Percentiles rank a stretch among this genome's conserved stretches.
These are phyloP conservation scores for Zoysia matrella DNA, from an alignment of 202 grass and related monocot genomes.

Conservation along the genomic window DNA sequence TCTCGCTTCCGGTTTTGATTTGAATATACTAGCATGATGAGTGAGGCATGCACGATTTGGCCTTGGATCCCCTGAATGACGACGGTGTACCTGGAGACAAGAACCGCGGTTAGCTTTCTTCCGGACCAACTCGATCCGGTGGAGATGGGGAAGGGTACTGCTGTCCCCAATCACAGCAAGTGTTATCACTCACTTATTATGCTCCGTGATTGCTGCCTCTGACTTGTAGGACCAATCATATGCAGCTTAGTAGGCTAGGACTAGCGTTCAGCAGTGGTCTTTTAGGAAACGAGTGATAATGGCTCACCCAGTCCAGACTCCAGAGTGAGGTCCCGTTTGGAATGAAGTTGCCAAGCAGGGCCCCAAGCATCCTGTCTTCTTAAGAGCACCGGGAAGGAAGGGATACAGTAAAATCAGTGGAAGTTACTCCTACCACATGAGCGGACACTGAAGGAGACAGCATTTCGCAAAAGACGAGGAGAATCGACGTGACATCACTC, in stretches of 20 bases:
- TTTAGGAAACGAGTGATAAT: no score
- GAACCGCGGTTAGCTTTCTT: background rate
- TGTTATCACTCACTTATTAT: no score
- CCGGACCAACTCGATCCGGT: slow-evolving; percentile 19
- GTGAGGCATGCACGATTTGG: slow-evolving; percentile 1
- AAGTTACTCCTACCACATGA: background rate
- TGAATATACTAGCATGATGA: background rate
- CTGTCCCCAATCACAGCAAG: background rate
- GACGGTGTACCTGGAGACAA: slow-evolving; percentile 30
- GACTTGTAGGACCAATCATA: no score
- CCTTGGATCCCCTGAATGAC: slow-evolving; percentile 44
- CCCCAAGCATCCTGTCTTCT: background rate
- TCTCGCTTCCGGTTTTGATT: slow-evolving; percentile 5
- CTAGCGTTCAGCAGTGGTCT: no score
- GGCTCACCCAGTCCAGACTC: no score
- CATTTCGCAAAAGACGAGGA: slow-evolving; percentile 33
- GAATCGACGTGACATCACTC: slow-evolving; percentile 41
- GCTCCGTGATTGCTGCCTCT: no score
- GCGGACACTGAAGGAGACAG: slow-evolving; percentile 7
- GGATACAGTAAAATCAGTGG: background rate
- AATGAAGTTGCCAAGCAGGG: no score
- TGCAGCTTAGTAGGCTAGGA: no score
- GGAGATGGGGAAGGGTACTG: slow-evolving; percentile 33
- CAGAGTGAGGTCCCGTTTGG: no score
- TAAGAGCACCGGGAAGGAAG: background rate